A percentile compares a stretch with the other conserved stretches of the same genome.
These are phyloP conservation scores for Ambrosia hybrid DNA, from an alignment of 140 eudicot genomes.

Conservation along the genomic window DNA sequence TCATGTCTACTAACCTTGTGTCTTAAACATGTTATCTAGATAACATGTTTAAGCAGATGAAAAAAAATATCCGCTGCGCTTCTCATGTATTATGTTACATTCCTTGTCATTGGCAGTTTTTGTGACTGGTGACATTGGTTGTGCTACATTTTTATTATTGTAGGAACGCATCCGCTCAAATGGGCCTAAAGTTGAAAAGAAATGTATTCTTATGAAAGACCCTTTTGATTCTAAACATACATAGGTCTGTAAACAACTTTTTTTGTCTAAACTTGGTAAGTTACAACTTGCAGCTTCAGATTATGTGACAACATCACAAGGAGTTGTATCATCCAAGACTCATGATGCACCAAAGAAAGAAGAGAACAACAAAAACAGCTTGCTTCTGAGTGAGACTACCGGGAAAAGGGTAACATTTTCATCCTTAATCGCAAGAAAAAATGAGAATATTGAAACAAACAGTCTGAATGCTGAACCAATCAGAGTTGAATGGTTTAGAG, in stretches of 20 bases:
- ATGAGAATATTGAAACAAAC: not conserved
- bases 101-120: not conserved
- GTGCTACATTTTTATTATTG: slow-evolving; percentile 3
- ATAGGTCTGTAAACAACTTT: not conserved
- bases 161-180: slow-evolving; percentile 48
- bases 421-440: slow-evolving; percentile 26
- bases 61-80: not conserved
- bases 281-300: slow-evolving; percentile 46
- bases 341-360: slow-evolving; percentile 31
- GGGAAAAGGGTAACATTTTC: slow-evolving; percentile 26
- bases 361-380: slow-evolving; percentile 20
- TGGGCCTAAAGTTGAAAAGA: slow-evolving; percentile 49
- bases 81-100: not conserved
- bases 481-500: too few species aligned
- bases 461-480: too few species aligned
- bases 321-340: slow-evolving; percentile 39
- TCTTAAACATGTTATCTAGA: too few species aligned
- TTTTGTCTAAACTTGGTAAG: not conserved
- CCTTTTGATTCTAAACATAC: slow-evolving; percentile 5
- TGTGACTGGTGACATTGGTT: not conserved
- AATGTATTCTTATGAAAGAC: slow-evolving; percentile 35
- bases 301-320: slow-evolving; percentile 39
- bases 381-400: slow-evolving; percentile 13
- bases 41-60: too few species aligned
- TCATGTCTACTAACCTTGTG: too few species aligned